Conservation (phyloP, 768 basidiomycete genomes). For the Collybiopsis luxurians region DNA sequence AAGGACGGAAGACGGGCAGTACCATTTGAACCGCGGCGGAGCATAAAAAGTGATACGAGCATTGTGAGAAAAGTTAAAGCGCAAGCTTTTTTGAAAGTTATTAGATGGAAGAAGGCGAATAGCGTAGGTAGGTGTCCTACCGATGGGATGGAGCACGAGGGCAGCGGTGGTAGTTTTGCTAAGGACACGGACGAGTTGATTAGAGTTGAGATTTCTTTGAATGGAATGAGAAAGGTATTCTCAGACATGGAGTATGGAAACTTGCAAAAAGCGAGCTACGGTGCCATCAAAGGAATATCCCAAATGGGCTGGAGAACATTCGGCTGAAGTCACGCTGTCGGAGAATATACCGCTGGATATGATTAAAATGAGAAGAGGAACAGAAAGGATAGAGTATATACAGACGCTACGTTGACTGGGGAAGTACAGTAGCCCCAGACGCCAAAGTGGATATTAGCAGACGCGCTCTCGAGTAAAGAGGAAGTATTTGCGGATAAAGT, state of each 20-base stretch:
- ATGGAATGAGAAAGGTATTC: neutral
- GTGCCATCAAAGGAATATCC: conserved; percentile 56
- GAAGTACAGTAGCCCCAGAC: conserved; percentile 65
- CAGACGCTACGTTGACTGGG: conserved; percentile 42
- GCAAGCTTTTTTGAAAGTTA: conserved; percentile 33
- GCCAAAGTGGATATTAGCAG: conserved; percentile 46
- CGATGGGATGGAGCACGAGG: conserved; percentile 55
- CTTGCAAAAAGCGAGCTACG: conserved; percentile 45
- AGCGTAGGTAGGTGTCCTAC: conserved; percentile 23
- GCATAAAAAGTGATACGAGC: conserved; percentile 43
- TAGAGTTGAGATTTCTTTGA: conserved; percentile 17
- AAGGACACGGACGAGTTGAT: conserved; percentile 37
- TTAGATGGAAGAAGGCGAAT: conserved; percentile 1
- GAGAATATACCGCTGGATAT: conserved; percentile 40
- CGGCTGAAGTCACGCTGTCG: conserved; percentile 30
- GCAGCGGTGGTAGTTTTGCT: conserved; percentile 43
- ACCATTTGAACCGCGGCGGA: conserved; percentile 28
- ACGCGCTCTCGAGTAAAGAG: conserved; percentile 32
- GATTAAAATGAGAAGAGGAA: conserved; percentile 13
- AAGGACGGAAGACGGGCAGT: conserved; percentile 36
- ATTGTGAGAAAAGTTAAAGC: conserved; percentile 50
- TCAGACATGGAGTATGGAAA: neutral
- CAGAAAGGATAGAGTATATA: conserved; percentile 10
- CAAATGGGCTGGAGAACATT: conserved; percentile 46
- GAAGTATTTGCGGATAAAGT: conserved; percentile 35